Evolutionary conservation across 176 grass and related monocot species (phyloP).

Genomic region (Oryza meridionalis): DNA sequence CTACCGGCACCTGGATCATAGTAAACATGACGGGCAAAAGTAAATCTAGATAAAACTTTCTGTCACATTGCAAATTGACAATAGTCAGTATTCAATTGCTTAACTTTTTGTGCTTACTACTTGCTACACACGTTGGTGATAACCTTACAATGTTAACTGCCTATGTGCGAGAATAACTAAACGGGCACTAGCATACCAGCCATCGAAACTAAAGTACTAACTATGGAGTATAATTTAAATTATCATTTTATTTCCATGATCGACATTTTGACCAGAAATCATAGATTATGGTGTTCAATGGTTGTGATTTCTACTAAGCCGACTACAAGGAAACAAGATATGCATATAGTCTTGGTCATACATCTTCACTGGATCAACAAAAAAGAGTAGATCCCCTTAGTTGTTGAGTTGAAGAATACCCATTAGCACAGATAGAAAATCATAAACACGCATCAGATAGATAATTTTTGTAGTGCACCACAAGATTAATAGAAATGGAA

Average conservation of each 20-base stretch:
- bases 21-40: conserved; percentile 12
- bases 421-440: background rate
- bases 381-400: background rate
- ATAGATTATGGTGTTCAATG: conserved; percentile 12
- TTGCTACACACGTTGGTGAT: background rate
- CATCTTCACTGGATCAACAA: background rate
- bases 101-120: background rate
- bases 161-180: background rate
- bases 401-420: background rate
- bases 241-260: background rate
- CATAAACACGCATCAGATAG: background rate
- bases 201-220: background rate
- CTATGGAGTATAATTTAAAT: background rate
- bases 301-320: conserved; percentile 8
- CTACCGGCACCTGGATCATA: conserved; percentile 82
- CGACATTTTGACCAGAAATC: background rate
- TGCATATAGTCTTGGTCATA: background rate
- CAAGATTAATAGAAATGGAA: background rate
- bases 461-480: background rate
- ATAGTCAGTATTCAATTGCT: background rate
- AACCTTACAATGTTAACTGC: background rate
- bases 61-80: background rate
- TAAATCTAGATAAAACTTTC: background rate
- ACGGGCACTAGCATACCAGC: background rate
- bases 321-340: background rate